These are phyloP conservation scores for Dothidotthia symphoricarpi DNA, from an alignment of 2,329 filamentous ascomycete species.

Conservation along the genomic window DNA sequence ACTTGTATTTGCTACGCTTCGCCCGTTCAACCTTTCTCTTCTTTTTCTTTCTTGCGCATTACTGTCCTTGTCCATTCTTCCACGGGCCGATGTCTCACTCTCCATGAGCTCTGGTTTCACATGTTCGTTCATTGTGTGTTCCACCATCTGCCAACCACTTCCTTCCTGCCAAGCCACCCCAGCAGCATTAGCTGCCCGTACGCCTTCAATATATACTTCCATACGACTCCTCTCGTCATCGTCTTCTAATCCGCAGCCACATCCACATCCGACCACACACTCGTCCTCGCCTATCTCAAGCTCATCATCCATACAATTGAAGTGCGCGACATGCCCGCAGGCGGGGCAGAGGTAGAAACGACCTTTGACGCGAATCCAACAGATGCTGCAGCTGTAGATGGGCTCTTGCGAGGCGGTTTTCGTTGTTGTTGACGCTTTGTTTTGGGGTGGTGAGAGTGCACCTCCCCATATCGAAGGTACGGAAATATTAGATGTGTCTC, in stretches of 20 bases:
- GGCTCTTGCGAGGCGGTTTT: slow-evolving; percentile 18
- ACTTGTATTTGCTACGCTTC: slow-evolving; percentile 11
- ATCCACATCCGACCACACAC: slow-evolving; percentile 33
- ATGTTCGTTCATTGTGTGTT: slow-evolving; percentile 16
- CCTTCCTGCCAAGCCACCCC: slow-evolving; percentile 30
- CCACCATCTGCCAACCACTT: slow-evolving; percentile 21
- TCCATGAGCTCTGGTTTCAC: slow-evolving; percentile 15
- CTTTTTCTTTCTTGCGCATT: slow-evolving; percentile 7
- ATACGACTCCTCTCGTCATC: slow-evolving; percentile 26
- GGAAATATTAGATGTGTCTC: slow-evolving; percentile 29
- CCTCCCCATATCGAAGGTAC: slow-evolving; percentile 19
- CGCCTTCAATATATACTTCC: slow-evolving; percentile 31
- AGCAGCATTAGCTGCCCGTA: slow-evolving; percentile 25
- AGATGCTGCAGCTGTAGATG: slow-evolving; percentile 39
- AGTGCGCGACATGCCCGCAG: slow-evolving; percentile 41
- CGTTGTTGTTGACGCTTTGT: slow-evolving; percentile 6
- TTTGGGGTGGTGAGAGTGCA: slow-evolving; percentile 11
- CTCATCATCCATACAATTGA: slow-evolving; percentile 35
- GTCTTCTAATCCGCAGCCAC: slow-evolving; percentile 31
- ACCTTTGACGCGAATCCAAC: slow-evolving; percentile 40
- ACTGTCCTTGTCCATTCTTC: slow-evolving; percentile 15
- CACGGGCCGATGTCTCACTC: slow-evolving; percentile 19
- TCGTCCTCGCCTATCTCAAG: slow-evolving; percentile 26
- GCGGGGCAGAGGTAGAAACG: slow-evolving; percentile 38
- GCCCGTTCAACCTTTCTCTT: slow-evolving; percentile 12